phyloP scores from a whole-genome alignment of 2,329 filamentous ascomycete species.

The Colletotrichum sp. region DNA sequence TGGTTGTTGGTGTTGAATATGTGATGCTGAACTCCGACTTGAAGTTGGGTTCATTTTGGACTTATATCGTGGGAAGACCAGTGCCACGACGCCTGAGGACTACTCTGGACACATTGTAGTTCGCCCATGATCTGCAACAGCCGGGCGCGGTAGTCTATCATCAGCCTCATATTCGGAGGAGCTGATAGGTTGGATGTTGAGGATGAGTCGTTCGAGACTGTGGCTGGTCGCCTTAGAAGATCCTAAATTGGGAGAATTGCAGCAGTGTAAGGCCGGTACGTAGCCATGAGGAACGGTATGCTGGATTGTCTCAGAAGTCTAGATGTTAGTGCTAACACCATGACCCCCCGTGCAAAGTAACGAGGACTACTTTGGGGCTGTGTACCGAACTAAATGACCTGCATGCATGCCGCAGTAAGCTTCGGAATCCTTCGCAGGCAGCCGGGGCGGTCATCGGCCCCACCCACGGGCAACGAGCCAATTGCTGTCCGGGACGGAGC shows the following conservation, averaged over 20 bases:
- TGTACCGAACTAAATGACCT: background rate
- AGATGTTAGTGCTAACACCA: background rate
- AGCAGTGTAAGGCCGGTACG: background rate
- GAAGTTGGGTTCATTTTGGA: background rate
- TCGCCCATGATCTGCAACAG: background rate
- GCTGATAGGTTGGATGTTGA: background rate
- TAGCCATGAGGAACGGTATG: background rate
- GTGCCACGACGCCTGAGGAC: background rate
- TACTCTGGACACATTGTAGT: background rate
- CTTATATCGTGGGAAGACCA: background rate
- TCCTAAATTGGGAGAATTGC: background rate
- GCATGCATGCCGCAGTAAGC: background rate
- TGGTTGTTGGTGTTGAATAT: background rate
- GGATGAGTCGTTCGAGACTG: background rate
- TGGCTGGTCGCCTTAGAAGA: background rate
- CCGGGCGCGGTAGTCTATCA: background rate
- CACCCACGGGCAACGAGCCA: background rate
- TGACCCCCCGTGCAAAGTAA: fast-evolving
- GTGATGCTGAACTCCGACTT: background rate
- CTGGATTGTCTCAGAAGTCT: background rate
- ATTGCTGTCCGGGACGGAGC: background rate
- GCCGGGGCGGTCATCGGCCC: background rate
- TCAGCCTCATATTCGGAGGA: background rate
- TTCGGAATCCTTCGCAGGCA: background rate
- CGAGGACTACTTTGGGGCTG: background rate